These are phyloP conservation scores for Rosa chinensis DNA, from an alignment of 306 rosid species.

Conservation along the genomic window DNA sequence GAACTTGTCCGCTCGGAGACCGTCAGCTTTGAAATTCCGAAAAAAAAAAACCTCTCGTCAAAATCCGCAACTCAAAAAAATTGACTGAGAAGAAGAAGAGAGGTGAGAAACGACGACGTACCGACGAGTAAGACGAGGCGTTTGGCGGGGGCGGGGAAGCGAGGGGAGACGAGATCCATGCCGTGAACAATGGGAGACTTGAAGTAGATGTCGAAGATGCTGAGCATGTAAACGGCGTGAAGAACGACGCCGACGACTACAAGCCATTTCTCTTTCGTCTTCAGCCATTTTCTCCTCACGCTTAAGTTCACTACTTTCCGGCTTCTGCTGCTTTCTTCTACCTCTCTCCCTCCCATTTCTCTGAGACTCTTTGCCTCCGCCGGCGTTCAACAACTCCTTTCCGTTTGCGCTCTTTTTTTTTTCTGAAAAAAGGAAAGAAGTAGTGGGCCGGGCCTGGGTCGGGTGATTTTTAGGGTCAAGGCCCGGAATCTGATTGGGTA, in stretches of 20 bases:
- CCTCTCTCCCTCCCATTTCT: conserved; percentile 38
- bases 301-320: conserved; percentile 13
- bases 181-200: conserved; percentile 85
- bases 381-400: too few species aligned
- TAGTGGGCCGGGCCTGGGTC: neutral
- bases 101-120: conserved; percentile 20
- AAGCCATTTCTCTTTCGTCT: conserved; percentile 69
- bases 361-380: conserved; percentile 32
- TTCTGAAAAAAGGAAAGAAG: neutral
- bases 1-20: conserved; percentile 90
- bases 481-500: neutral
- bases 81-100: neutral
- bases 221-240: conserved; percentile 86
- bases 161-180: conserved; percentile 67
- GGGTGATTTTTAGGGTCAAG: neutral
- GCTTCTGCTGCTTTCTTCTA: conserved; percentile 10
- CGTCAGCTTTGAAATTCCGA: conserved; percentile 52
- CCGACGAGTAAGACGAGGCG: conserved; percentile 77
- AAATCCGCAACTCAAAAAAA: neutral
- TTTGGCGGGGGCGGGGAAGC: conserved; percentile 76
- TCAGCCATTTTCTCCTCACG: conserved; percentile 47
- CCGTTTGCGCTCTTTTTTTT: neutral
- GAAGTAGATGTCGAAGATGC: conserved; percentile 89
- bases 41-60: neutral
- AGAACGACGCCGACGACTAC: conserved; percentile 73